These are phyloP conservation scores for Verticillium nubilum DNA, from an alignment of 2,329 filamentous ascomycete genomes.

Conservation along the genomic window DNA sequence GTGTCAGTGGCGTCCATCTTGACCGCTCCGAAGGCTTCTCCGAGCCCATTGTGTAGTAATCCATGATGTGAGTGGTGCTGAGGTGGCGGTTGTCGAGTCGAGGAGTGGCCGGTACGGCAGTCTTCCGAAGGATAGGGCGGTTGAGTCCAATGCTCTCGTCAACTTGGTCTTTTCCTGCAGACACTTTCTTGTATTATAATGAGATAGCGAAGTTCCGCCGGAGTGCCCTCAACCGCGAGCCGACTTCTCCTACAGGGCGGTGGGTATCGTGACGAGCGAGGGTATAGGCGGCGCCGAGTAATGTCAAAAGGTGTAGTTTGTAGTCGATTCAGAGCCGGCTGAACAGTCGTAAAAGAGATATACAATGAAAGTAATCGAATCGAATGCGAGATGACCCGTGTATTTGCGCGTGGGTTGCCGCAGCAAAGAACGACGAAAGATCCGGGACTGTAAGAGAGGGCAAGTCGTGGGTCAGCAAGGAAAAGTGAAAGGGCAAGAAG, in stretches of 20 bases:
- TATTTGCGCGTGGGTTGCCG: background rate
- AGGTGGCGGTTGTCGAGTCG: background rate
- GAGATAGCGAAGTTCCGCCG: background rate
- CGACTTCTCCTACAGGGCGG: background rate
- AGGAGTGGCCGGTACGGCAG: background rate
- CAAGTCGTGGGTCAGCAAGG: background rate
- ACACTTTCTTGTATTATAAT: conserved; percentile 9
- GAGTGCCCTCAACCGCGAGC: background rate
- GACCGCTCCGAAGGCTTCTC: conserved; percentile 61
- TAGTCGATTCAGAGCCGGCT: conserved; percentile 48
- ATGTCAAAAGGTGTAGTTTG: background rate
- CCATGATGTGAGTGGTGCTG: conserved; percentile 20
- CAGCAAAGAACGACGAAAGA: background rate
- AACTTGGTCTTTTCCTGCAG: conserved; percentile 8
- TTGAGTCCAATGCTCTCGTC: background rate
- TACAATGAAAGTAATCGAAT: conserved; percentile 7
- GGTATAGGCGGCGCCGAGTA: conserved; percentile 5
- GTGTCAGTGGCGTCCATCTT: conserved; percentile 76
- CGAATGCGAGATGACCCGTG: background rate
- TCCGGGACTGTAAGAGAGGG: background rate
- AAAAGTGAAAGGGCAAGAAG: background rate
- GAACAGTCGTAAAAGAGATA: conserved; percentile 27
- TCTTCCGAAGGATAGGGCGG: background rate
- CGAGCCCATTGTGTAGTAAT: conserved; percentile 24
- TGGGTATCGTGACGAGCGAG: conserved; percentile 1